Conservation (phyloP, 768 basidiomycete genomes). For the Mycena polygramma region DNA sequence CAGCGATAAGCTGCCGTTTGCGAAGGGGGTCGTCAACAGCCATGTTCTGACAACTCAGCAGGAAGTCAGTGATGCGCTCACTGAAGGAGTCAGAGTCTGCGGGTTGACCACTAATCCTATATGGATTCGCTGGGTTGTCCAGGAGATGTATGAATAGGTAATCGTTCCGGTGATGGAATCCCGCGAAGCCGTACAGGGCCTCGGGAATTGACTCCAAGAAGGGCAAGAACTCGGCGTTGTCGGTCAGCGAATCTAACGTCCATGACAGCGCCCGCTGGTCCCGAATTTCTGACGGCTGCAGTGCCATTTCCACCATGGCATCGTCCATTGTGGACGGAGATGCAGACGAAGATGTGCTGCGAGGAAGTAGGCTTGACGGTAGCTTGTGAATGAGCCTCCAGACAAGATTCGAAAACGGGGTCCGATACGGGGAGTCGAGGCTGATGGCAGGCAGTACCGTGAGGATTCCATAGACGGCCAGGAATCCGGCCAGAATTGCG, state of each 20-base stretch:
- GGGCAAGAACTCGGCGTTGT: no score
- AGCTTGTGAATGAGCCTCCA: neutral
- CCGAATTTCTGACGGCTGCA: neutral
- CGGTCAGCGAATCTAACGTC: no score
- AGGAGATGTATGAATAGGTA: no score
- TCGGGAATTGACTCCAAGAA: no score
- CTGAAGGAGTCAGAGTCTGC: neutral
- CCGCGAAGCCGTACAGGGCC: no score
- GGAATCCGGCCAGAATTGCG: neutral
- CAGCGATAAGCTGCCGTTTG: neutral
- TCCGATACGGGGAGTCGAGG: neutral
- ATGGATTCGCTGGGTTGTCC: neutral
- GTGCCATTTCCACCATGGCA: neutral
- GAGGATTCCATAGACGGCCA: neutral
- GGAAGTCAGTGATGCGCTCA: neutral
- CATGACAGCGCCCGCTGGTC: neutral
- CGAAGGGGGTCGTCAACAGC: neutral
- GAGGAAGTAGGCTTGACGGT: no score
- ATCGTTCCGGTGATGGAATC: no score
- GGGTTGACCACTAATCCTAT: neutral
- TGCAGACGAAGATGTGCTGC: neutral
- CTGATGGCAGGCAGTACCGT: neutral
- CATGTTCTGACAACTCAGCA: constrained; percentile 2
- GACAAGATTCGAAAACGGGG: neutral
- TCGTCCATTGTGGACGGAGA: neutral